These are phyloP conservation scores for Kuraishia borneana DNA, from an alignment of 805 yeast genomes.

Conservation along the genomic window DNA sequence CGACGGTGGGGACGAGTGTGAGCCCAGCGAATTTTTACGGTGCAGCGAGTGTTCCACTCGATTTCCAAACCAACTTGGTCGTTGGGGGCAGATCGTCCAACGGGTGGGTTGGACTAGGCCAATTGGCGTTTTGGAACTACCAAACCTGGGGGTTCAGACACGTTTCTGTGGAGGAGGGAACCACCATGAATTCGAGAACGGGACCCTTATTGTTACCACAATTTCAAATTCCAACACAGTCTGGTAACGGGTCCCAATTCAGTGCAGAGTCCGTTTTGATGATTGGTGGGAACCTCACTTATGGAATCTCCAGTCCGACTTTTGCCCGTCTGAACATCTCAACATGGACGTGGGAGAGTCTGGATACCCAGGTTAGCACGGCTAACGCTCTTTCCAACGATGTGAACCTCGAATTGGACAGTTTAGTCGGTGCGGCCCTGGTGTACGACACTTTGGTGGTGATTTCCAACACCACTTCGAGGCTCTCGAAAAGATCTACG, in stretches of 20 bases:
- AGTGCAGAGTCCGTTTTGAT: conserved; percentile 28
- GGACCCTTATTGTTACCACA: conserved; percentile 35
- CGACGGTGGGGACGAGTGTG: conserved; percentile 34
- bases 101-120: conserved; percentile 69
- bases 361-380: conserved; percentile 13
- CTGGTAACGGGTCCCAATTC: not conserved
- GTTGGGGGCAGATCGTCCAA: conserved; percentile 53
- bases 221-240: not conserved
- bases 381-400: conserved; percentile 13
- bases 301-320: conserved; percentile 28
- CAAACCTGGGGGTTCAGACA: conserved; percentile 54
- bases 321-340: conserved; percentile 26
- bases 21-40: conserved; percentile 48
- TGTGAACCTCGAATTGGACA: conserved; percentile 13
- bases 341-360: conserved; percentile 31
- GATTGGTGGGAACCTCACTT: conserved; percentile 46
- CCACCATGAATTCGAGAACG: conserved; percentile 40
- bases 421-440: conserved; percentile 36
- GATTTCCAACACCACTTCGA: conserved; percentile 15
- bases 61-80: conserved; percentile 35
- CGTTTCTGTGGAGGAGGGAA: conserved; percentile 16
- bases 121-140: conserved; percentile 64
- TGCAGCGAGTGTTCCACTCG: conserved; percentile 30
- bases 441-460: conserved; percentile 39
- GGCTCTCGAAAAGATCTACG: conserved; percentile 3